Evolutionary conservation across 768 basidiomycete genomes (phyloP).

Genomic region (Mycena vitilis): DNA sequence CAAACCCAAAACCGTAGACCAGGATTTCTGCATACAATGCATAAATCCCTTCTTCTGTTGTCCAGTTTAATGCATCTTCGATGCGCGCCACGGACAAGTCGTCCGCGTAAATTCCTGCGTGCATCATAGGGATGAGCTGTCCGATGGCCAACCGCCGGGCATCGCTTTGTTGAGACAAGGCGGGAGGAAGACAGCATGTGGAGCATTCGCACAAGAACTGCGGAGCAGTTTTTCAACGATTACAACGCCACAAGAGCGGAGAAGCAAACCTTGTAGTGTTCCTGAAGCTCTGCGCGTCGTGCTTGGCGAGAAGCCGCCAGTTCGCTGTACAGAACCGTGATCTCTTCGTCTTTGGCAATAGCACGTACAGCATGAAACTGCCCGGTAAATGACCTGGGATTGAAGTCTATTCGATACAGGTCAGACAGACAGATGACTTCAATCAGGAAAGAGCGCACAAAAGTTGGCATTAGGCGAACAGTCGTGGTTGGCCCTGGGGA

Average conservation of each 20-base stretch:
- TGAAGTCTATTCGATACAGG: not conserved
- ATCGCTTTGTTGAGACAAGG: slow-evolving; percentile 17
- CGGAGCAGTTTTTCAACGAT: too few relatives aligned
- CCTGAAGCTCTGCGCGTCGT: slow-evolving; percentile 24
- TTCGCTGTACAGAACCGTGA: slow-evolving; percentile 28
- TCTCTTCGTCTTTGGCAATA: slow-evolving; percentile 24
- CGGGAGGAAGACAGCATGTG: slow-evolving; percentile 19
- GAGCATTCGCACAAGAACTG: slow-evolving; percentile 23
- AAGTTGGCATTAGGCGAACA: slow-evolving; percentile 28
- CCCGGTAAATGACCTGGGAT: slow-evolving; percentile 20
- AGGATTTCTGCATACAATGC: slow-evolving; percentile 23
- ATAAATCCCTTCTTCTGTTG: slow-evolving; percentile 17
- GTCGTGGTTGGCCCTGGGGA: slow-evolving; percentile 21
- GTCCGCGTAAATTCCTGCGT: slow-evolving; percentile 17
- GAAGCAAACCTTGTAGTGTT: slow-evolving; percentile 24
- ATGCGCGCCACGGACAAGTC: slow-evolving; percentile 22
- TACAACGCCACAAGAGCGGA: not conserved
- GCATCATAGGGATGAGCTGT: slow-evolving; percentile 22
- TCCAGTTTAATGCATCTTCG: slow-evolving; percentile 17
- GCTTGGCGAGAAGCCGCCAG: slow-evolving; percentile 22
- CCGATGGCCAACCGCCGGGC: slow-evolving; percentile 21
- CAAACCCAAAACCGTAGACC: slow-evolving; percentile 26
- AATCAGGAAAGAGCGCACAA: not conserved
- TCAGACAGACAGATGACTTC: too few relatives aligned
- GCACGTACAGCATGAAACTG: slow-evolving; percentile 24